These are phyloP conservation scores for Glycine latifolia DNA, from an alignment of 306 rosid species.

Conservation along the genomic window DNA sequence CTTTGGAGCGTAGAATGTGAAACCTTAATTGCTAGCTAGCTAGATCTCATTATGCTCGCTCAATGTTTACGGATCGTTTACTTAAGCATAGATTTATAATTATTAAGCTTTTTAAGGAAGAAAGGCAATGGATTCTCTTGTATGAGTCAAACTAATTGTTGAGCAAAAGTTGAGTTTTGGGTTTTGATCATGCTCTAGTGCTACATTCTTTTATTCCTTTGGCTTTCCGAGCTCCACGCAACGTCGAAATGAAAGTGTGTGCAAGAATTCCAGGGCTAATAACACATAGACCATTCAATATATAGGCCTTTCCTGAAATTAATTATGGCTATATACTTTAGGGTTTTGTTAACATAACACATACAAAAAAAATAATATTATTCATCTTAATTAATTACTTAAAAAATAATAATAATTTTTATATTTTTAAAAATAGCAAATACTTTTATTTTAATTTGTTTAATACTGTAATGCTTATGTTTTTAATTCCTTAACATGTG, in stretches of 20 bases:
- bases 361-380: neutral
- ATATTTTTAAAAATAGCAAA: neutral
- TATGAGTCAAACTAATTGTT: conserved; percentile 28
- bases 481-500: neutral
- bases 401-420: neutral
- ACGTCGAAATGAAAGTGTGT: conserved; percentile 6
- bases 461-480: neutral
- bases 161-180: conserved; percentile 15
- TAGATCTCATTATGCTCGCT: conserved; percentile 41
- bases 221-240: conserved; percentile 37
- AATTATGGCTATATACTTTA: neutral
- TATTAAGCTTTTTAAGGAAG: conserved; percentile 19
- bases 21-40: conserved; percentile 35
- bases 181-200: conserved; percentile 51
- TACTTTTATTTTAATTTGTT: neutral
- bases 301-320: conserved; percentile 13
- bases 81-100: conserved; percentile 8
- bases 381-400: neutral
- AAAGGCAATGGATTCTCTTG: conserved; percentile 50
- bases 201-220: conserved; percentile 34
- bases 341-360: neutral
- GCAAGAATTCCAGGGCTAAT: neutral
- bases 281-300: neutral
- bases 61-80: conserved; percentile 17
- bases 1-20: conserved; percentile 40